Base-by-base conservation (phyloP, 176 grass and related monocot genomes). In the Carex myosuroides region DNA sequence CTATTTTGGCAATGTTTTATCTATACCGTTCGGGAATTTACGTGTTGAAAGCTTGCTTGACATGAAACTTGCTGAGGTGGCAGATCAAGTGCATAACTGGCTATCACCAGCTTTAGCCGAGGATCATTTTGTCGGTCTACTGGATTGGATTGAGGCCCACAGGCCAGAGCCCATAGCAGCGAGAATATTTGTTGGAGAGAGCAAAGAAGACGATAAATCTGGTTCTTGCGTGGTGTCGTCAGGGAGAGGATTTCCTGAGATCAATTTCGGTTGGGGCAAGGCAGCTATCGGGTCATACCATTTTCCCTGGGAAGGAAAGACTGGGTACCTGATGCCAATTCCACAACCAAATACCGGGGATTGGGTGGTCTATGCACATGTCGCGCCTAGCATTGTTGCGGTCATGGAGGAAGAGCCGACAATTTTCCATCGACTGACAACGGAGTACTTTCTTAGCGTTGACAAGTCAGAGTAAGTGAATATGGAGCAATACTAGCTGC, bases 1-100 rank as follows among this genome's bases (percentile, higher is more conserved):
- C 20, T 94, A 94, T 84, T 91, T 97, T 44, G 91, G 94, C 72
- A 97, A 93, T 55, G 89, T 97, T 79, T 84, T 97, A 21, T 93
- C 91, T 37, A 87, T 90, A 10, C 84, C 94, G 0, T 93, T 87
- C 24, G 89, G 91, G 46, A 89, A 73, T 24, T 8, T 88, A 5
- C 46, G 37, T 24, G 6, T 22, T 6, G 64, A 65, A 0, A 82
- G 77, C 1, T 82, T 93, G 8, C 42, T 32, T 0, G 0, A 29
- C 53, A 91, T 85, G 91, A 24, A 18, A 0, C 84, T 97, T 48
- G 33, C 70, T 7, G 88, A 94, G 8, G 89, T 91, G 35, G 91
- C 88, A 1, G 66, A 58, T 9, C 84, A 83, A 81, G 91, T 97
- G 84, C 90, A 88, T 63, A 3, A 29, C 62, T 94, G 92, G 87